Base-by-base conservation (phyloP, 805 yeast genomes). In the Lipomyces mesembrius region DNA sequence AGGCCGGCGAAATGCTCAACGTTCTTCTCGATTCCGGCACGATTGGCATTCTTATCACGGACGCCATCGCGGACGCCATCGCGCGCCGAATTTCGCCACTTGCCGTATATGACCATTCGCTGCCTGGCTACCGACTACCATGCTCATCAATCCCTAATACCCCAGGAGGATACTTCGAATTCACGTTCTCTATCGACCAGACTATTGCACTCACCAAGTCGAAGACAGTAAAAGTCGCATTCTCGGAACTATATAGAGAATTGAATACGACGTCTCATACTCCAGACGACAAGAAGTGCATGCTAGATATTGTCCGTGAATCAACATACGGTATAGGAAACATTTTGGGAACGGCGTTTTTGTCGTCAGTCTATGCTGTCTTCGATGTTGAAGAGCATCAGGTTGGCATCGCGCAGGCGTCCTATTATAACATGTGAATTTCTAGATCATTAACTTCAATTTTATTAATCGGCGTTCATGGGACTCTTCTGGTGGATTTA, bases 21-120 rank as follows among this genome's bases (percentile, higher is more conserved):
- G 65, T 63, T 22, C 59, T 66, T 6, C 57, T 68, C 57, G 71
- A 68, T 43, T 62, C 71, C 6, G 71, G 71, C 12, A 66, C 71
- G 25, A 29, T 63, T 6, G 70, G 70, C 11, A 68, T 65, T 11
- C 58, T 32, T 8, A 12, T 68, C 17, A 29, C 25, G 9, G 71
- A 68, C 46, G 20, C n/a, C 25, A 25, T 68, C n/a, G 71, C 71
- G 5, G 70, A 68, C 32, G 27, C 46, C 12, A 37, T 68, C 29
- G 71, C 70, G 29, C 2, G 11, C 14, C n/a, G 64, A 4, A 56
- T 68, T 20, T 49, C 55, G 8, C 22, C 59, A n/a, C 29, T 7
- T 14, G 70, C 71, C 1, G 22, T 34, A 3, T 68, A 66, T 60
- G 71, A 68, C 54, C 9, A 6, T 11, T 59, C 64, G 9, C 51